Percentiles rank a stretch among this genome's conserved stretches.
phyloP scores from a whole-genome alignment of 768 basidiomycete species.

The Leccinellum luteum region DNA sequence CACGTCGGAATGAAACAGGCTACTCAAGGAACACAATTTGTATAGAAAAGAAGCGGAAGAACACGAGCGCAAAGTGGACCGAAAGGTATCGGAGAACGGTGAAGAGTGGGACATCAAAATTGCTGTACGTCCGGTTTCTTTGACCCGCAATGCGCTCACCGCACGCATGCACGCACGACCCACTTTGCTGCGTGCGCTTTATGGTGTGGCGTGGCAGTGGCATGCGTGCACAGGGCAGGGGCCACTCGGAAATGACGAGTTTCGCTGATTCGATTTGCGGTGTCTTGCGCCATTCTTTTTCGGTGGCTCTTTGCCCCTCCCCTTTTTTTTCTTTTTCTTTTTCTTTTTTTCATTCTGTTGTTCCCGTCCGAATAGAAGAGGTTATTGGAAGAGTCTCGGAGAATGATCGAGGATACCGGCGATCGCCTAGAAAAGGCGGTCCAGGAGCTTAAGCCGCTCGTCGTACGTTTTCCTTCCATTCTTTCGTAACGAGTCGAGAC shows the following conservation, averaged over 20 bases:
- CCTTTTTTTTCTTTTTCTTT: neutral
- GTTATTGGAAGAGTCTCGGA: constrained; percentile 73
- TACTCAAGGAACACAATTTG: constrained; percentile 63
- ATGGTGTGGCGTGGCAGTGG: constrained; percentile 8
- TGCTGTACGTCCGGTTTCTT: constrained; percentile 46
- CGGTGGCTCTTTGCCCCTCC: constrained; percentile 12
- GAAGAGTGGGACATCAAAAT: constrained; percentile 81
- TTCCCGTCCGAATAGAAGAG: constrained; percentile 42
- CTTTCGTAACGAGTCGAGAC: constrained; percentile 14
- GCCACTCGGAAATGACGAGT: constrained; percentile 23
- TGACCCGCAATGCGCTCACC: constrained; percentile 5
- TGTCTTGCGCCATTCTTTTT: constrained; percentile 5
- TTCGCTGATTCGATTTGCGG: constrained; percentile 19
- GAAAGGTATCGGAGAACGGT: constrained; percentile 54
- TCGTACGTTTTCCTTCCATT: constrained; percentile 52
- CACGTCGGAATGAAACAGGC: constrained; percentile 36
- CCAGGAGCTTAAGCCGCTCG: constrained; percentile 60
- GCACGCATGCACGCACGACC: constrained; percentile 1
- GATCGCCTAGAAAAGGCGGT: constrained; percentile 59
- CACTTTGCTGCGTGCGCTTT: constrained; percentile 15
- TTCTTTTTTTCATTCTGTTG: neutral
- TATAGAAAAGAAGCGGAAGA: constrained; percentile 68
- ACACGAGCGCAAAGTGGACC: constrained; percentile 57
- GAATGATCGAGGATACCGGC: constrained; percentile 73
- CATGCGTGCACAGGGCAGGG: constrained; percentile 17